Evolutionary conservation across 140 eudicot genomes (phyloP).

Genomic region (Ambrosia hybrid): DNA sequence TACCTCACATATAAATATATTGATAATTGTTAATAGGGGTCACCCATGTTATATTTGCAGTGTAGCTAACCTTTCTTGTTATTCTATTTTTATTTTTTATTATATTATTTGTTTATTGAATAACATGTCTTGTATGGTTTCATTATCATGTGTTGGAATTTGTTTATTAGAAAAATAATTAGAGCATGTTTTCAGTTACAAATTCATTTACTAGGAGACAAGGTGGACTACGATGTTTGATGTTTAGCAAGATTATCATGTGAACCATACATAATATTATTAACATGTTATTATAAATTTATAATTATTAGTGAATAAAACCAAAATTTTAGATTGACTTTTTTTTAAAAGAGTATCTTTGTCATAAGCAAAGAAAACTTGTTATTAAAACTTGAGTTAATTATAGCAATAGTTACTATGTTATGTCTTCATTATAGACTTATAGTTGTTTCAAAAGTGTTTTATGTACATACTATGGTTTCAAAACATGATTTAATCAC

Average conservation of each 20-base stretch:
- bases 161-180: background rate
- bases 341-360: background rate
- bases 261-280: slow-evolving; percentile 7
- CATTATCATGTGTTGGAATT: background rate
- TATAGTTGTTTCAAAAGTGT: no score
- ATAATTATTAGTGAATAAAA: background rate
- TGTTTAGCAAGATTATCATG: slow-evolving; percentile 4
- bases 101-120: background rate
- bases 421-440: no score
- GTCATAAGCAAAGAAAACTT: background rate
- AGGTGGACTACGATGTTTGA: slow-evolving; percentile 15
- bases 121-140: background rate
- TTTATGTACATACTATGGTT: no score
- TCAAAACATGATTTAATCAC: no score
- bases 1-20: no score
- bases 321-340: background rate
- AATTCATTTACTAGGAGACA: slow-evolving; percentile 12
- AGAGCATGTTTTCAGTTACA: background rate
- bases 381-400: background rate
- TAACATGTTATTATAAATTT: background rate
- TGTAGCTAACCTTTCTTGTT: background rate
- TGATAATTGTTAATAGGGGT: no score
- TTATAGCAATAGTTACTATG: no score
- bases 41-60: background rate
- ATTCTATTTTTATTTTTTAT: background rate